Base-by-base conservation (phyloP, 2,329 filamentous ascomycete species). In the Atkinsonella hypoxylon region DNA sequence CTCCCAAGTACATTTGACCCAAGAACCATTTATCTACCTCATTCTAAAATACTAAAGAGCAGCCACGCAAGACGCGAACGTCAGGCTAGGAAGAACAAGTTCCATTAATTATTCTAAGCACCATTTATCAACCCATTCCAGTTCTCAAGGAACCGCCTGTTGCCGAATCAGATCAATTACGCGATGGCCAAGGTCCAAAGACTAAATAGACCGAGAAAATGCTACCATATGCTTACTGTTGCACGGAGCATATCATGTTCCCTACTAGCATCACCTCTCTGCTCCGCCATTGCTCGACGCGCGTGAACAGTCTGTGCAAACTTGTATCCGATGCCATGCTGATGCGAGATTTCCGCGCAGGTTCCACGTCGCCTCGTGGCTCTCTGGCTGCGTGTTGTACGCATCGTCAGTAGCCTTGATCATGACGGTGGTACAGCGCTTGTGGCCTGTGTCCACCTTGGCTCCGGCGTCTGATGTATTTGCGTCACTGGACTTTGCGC, bases 321-420 rank as follows among this genome's bases (percentile, higher is more conserved):
- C 58, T 45, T 59, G 64, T 3, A 84, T 69, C 2, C 79, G 73
- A 60, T 85, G 80, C 81, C 81, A 85, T 1, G 79, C 81, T n/a
- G 78, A 83, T 2, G 79, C 79, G 50, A 84, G 67, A 61, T 84
- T 83, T 0, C 81, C 82, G 2, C 81, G 70, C 36, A 81, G 67
- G 54, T 85, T 85, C 65, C 79, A 85, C 31, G 79, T 82, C 34
- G 72, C 73, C 39, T 70, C 69, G 55, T 82, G 77, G 39, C 66
- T 74, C 60, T 83, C 77, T 0, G 82, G 81, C 63, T 85, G 82
- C 0, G 78, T 79, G 55, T 85, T 85, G 62, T 85, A 85, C 2
- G 74, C 69, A 56, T 82, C 78, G 58, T 85, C 82, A 2, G 77
- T 79, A 7, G 82, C 82, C 65, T 84, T 85, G 58, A 84, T 80